Conservation (phyloP, 352 stramenopile genomes). For the Achlya hypogyna region DNA sequence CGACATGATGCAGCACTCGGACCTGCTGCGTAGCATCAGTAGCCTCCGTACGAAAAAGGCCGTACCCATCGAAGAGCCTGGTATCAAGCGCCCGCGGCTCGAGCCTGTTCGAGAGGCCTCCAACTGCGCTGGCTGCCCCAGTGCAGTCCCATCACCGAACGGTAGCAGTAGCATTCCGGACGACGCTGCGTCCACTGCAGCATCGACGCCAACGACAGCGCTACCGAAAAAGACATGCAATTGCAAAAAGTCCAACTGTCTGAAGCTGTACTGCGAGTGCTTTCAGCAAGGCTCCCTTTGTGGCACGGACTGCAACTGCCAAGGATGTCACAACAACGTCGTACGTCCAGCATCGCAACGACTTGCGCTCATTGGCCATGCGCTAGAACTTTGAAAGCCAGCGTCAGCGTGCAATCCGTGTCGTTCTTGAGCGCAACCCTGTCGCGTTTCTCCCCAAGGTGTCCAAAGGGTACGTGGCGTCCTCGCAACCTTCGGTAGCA, state of each 20-base stretch:
- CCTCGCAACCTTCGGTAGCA: neutral
- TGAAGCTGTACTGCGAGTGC: conserved; percentile 90
- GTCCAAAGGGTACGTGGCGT: conserved; percentile 28
- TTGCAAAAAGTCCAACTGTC: conserved; percentile 94
- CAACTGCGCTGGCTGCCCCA: too few relatives aligned
- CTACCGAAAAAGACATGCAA: conserved; percentile 59
- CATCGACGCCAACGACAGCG: neutral
- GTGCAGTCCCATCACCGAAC: neutral
- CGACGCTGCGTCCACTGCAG: neutral
- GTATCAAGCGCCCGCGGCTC: neutral
- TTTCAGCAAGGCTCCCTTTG: conserved; percentile 49
- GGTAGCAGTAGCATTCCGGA: neutral
- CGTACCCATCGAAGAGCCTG: neutral
- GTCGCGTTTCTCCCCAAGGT: conserved; percentile 94
- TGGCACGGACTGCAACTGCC: conserved; percentile 57
- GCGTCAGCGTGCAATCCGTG: conserved; percentile 67
- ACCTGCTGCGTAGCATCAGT: conserved; percentile 16
- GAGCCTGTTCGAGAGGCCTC: too few relatives aligned
- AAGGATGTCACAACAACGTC: conserved; percentile 63
- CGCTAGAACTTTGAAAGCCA: conserved; percentile 27
- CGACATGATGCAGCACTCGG: conserved; percentile 21
- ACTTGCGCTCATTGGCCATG: neutral
- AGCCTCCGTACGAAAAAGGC: neutral
- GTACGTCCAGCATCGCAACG: too few relatives aligned
- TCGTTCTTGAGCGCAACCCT: conserved; percentile 89